Base-by-base conservation (phyloP, 192 early-diverging fungal species). In the Helicostylum pulchrum region DNA sequence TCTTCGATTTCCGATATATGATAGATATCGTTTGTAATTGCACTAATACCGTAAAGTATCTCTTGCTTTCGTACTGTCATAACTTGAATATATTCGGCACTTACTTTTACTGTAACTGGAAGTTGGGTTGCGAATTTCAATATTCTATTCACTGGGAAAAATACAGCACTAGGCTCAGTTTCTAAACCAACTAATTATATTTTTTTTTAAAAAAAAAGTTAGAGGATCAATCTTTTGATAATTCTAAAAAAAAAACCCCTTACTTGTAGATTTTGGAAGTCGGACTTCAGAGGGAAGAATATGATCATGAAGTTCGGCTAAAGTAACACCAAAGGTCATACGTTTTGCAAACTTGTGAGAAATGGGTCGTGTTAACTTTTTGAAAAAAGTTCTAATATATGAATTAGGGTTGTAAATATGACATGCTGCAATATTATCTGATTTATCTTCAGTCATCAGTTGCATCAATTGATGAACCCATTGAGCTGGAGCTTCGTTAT, bases 41-140 rank as follows among this genome's bases (percentile, higher is more conserved):
- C 82, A 58, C 67, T 83, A 60, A 89, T 66, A 6, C 90, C 90
- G 54, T 80, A 77, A 43, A 94, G 74, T 48, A 84, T 74, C 64
- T 70, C 68, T 62, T 70, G 74, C 9, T 71, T 75, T 10, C 68
- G 64, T 60, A 83, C 82, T 36, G 82, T 80, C 54, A 81, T 87
- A 39, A 98, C 82, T 71, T 95, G 91, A 52, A 98, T 85, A 7
- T 82, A 85, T 52, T 98, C 94, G 5, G 80, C 73, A 9, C 87
- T 83, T 64, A 98, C 79, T 74, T 92, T 92, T 61, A 98, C 78
- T 30, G 85, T 83, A 36, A 94, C 91, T 11, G 91, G 90, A 51
- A 90, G 61, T 14, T 81, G 78, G 19, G 81, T 67, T 34, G 84
- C 77, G 43, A 85, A 83, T 30, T 82, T 88, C 26, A 83, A 82